Percentiles rank a stretch among this genome's conserved stretches.
These are phyloP conservation scores for Cystobasidiaceae sp. DNA, from an alignment of 1,284 basidiomycete genomes.

Conservation along the genomic window DNA sequence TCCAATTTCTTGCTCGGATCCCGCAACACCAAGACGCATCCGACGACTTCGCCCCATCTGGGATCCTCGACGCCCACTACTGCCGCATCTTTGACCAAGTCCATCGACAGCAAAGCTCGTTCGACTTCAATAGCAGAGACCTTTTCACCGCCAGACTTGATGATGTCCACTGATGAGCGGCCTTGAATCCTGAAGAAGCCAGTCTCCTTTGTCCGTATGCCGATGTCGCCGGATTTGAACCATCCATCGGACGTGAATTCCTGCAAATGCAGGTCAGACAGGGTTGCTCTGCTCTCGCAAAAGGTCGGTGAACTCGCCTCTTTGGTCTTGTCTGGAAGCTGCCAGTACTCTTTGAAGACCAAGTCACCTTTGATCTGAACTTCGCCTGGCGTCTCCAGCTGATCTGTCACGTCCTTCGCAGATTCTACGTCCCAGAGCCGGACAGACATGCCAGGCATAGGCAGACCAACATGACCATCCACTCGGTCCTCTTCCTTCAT, in stretches of 20 bases:
- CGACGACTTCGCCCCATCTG: slow-evolving; percentile 47
- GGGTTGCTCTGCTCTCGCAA: neutral
- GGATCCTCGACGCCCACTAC: slow-evolving; percentile 46
- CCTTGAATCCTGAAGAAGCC: slow-evolving; percentile 44
- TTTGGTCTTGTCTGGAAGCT: slow-evolving; percentile 42
- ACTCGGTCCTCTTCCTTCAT: slow-evolving; percentile 43
- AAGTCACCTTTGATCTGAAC: slow-evolving; percentile 44
- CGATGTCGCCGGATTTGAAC: slow-evolving; percentile 49
- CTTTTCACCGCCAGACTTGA: slow-evolving; percentile 45
- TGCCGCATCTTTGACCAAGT: slow-evolving; percentile 44
- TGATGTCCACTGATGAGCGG: slow-evolving; percentile 37
- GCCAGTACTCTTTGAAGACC: slow-evolving; percentile 46
- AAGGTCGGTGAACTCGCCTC: slow-evolving; percentile 40
- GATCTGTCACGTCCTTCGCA: slow-evolving; percentile 31
- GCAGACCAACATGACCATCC: slow-evolving; percentile 45
- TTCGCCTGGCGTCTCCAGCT: slow-evolving; percentile 42
- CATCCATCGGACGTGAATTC: slow-evolving; percentile 41
- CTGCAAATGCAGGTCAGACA: slow-evolving; percentile 11
- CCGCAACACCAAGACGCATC: slow-evolving; percentile 31
- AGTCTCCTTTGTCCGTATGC: slow-evolving; percentile 35
- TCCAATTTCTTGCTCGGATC: slow-evolving; percentile 28
- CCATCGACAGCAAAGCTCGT: slow-evolving; percentile 43
- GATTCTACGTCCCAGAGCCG: slow-evolving; percentile 42
- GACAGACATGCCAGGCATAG: slow-evolving; percentile 43
- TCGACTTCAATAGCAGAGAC: slow-evolving; percentile 47